phyloP scores from a whole-genome alignment of 1,139 yeast species.

The Saccharomyces hybrid region DNA sequence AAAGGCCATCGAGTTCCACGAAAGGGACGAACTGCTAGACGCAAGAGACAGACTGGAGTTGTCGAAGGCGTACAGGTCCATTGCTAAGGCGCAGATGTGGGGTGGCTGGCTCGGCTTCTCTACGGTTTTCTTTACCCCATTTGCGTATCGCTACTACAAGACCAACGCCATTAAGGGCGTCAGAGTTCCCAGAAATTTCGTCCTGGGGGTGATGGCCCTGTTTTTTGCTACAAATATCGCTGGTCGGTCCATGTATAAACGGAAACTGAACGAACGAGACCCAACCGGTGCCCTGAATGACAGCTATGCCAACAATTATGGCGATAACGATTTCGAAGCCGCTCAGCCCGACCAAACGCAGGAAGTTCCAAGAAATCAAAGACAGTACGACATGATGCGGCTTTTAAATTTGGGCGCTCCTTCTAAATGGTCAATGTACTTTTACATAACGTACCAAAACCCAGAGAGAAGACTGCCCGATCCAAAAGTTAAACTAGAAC shows the following conservation, averaged over 20 bases:
- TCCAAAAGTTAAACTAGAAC: slow-evolving; percentile 30
- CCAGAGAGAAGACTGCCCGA: slow-evolving; percentile 35
- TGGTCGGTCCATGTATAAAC: slow-evolving; percentile 24
- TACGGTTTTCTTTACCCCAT: slow-evolving; percentile 29
- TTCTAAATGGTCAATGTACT: slow-evolving; percentile 35
- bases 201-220: slow-evolving; percentile 33
- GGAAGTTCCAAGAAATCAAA: slow-evolving; percentile 15
- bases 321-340: slow-evolving; percentile 8
- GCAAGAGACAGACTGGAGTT: slow-evolving; percentile 26
- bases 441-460: slow-evolving; percentile 32
- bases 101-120: slow-evolving; percentile 35
- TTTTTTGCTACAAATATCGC: slow-evolving; percentile 28
- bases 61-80: slow-evolving; percentile 18
- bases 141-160: slow-evolving; percentile 25
- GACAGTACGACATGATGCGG: slow-evolving; percentile 33
- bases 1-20: slow-evolving; percentile 27
- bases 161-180: slow-evolving; percentile 32
- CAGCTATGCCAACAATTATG: slow-evolving; percentile 8
- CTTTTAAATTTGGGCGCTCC: slow-evolving; percentile 31
- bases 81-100: slow-evolving; percentile 22
- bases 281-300: slow-evolving; percentile 14
- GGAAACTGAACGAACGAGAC: slow-evolving; percentile 24
- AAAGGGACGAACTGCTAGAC: slow-evolving; percentile 26
- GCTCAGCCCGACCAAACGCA: slow-evolving; percentile 1
- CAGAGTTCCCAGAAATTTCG: slow-evolving; percentile 31